Base-by-base conservation (phyloP, 441 rosid species). In the Corymbia citriodora region DNA sequence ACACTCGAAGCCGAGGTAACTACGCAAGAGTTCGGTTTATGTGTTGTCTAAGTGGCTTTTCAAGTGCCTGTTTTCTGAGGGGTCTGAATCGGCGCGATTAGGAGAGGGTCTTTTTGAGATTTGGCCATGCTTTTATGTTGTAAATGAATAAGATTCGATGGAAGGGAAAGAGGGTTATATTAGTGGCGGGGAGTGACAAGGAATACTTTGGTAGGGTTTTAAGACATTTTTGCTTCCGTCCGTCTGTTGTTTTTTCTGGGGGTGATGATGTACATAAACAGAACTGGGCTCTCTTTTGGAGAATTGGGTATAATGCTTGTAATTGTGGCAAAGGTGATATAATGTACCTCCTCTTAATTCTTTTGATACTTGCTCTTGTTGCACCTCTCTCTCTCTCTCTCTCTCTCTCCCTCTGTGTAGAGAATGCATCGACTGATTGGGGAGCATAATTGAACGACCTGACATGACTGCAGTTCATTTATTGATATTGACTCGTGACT, bases 1-100 rank as follows among this genome's bases (percentile, higher is more conserved):
- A 27, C 98, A 95, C 90, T 98, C 96, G 40, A 96, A 92, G 91
- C 96, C 97, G 65, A 96, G 99, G 96, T 98, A 94, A 96, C 89
- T 72, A 33, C 55, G 21, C 50, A 4, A 87, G 70, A 45, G 14
- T 17, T 45, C 85, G 59, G 85, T 27, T 63, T 36, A 68, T 9
- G 29, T 88, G 63, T 65, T 21, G 90, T 33, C 90, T 54, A 17
- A 17, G 79, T 45, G 89, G 81, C 21, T 14, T 55, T 89, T 72
- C 72, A 48, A n/a, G 90, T 65, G 88, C 88, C 88, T 61, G 87
- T 91, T 88, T 83, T 65, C 9, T 83, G 86, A 79, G 36, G 89
- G 92, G 91, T 90, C 83, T 88, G 91, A 88, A 53, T 87, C 87
- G 92, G 93, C 79, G 87, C 87, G 85, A 90, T 82, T 85, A 82